Conservation (phyloP, 2,329 filamentous ascomycete genomes). For the Calonectria pseudoreteaudii region DNA sequence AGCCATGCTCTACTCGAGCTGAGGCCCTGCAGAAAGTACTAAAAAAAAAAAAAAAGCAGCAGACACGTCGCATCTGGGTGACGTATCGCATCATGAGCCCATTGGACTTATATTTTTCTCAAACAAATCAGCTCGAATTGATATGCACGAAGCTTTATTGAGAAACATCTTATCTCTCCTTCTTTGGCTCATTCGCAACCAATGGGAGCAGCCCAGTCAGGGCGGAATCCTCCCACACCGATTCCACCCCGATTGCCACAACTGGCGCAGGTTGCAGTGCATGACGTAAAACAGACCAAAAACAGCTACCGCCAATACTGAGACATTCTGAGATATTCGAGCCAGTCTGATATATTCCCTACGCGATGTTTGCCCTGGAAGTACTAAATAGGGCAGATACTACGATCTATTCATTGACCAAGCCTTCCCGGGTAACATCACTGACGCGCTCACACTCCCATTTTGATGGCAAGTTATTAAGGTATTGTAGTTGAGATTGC, state of each 20-base stretch:
- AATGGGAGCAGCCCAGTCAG: background rate
- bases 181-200: background rate
- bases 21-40: background rate
- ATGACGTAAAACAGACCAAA: background rate
- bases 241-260: background rate
- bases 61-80: background rate
- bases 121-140: background rate
- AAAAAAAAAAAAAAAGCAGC: rapidly evolving
- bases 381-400: background rate
- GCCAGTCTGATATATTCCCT: background rate
- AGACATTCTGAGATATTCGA: background rate
- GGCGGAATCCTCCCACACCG: background rate
- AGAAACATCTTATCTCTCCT: background rate
- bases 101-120: background rate
- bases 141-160: background rate
- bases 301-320: background rate
- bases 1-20: background rate
- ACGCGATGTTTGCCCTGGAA: background rate
- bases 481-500: background rate
- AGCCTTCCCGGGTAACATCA: background rate
- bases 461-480: background rate
- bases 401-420: background rate
- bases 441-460: background rate
- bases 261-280: background rate
- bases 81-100: background rate